Evolutionary conservation across 2,329 filamentous ascomycete genomes (phyloP).

Genomic region (Berkeleyomyces rouxiae): DNA sequence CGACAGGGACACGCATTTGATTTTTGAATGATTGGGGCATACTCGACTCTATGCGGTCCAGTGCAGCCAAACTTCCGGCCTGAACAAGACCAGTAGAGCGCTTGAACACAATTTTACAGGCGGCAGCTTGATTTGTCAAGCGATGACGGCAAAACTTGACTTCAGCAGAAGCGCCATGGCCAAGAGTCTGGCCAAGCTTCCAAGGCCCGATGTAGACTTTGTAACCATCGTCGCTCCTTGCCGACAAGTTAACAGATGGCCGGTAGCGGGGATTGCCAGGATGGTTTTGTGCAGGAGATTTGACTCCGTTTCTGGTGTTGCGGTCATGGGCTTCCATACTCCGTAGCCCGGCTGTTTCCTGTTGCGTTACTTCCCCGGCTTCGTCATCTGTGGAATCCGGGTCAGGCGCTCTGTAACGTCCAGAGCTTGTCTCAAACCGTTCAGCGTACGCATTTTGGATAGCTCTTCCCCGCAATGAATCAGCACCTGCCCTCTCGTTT

Average conservation of each 20-base stretch:
- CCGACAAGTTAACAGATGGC: background rate
- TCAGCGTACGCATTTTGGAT: constrained; percentile 6
- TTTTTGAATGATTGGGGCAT: constrained; percentile 39
- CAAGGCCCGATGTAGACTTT: constrained; percentile 82
- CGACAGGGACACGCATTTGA: constrained; percentile 60
- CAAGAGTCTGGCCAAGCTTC: constrained; percentile 78
- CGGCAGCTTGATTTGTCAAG: constrained; percentile 62
- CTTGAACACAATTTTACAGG: constrained; percentile 91
- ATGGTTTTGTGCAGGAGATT: background rate
- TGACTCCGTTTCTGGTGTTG: no score
- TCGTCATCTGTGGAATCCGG: no score
- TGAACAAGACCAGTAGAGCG: constrained; percentile 63
- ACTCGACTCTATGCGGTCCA: constrained; percentile 55
- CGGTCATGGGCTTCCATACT: no score
- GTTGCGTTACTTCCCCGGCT: no score
- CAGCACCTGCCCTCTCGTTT: background rate
- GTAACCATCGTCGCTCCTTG: constrained; percentile 26
- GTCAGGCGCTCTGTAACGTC: no score
- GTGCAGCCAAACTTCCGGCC: constrained; percentile 67
- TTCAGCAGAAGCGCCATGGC: constrained; percentile 74
- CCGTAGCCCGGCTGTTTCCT: no score
- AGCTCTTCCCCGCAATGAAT: constrained; percentile 8
- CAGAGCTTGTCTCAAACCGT: background rate
- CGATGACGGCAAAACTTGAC: constrained; percentile 74
- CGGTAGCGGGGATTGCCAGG: background rate